Evolutionary conservation across 176 grass and related monocot genomes (phyloP).

Genomic region (Oryza nivara): DNA sequence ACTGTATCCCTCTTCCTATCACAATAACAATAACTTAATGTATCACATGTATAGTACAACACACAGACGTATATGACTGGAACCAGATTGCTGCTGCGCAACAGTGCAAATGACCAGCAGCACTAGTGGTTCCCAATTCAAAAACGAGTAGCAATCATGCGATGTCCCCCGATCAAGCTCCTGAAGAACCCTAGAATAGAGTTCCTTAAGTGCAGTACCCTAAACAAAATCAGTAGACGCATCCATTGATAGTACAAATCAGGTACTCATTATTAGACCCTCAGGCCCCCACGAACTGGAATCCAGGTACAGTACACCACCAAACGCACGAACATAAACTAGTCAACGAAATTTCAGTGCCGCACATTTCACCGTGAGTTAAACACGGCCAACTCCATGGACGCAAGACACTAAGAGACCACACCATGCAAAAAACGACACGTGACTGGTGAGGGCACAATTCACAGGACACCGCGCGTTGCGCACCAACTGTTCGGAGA

Average conservation of each 20-base stretch:
- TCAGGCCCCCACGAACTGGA: background rate
- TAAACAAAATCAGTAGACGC: background rate
- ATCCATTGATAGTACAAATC: background rate
- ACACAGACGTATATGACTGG: background rate
- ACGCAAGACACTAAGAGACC: background rate
- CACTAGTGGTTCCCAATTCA: background rate
- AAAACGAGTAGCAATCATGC: background rate
- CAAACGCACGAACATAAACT: background rate
- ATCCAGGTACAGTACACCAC: background rate
- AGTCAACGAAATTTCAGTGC: background rate
- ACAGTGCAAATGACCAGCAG: background rate
- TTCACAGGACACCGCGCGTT: background rate
- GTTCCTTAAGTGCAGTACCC: background rate
- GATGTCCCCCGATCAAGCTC: background rate
- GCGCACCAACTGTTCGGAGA: conserved; percentile 26
- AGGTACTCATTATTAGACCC: background rate
- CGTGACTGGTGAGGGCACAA: background rate
- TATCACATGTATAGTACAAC: background rate
- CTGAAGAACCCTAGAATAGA: background rate
- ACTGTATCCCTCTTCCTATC: background rate
- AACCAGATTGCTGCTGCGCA: background rate
- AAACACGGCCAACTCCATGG: background rate
- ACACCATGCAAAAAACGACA: background rate
- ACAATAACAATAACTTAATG: conserved; percentile 1
- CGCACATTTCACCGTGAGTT: background rate